phyloP scores from a whole-genome alignment of 306 rosid species.

The Cucurbita ficifolia region DNA sequence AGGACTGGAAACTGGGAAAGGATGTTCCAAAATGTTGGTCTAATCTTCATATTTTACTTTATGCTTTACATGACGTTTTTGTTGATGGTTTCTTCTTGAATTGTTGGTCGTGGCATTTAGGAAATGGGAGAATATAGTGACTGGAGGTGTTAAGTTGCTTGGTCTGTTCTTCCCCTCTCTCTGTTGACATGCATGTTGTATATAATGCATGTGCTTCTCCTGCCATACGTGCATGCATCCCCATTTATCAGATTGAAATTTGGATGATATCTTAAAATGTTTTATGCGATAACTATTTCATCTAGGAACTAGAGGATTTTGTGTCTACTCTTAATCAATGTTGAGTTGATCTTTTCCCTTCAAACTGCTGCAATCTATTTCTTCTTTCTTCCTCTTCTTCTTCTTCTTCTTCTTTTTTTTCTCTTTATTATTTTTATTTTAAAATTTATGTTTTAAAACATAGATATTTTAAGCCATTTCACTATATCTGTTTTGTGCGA shows the following conservation, averaged over 20 bases:
- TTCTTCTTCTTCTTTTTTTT: too few relatives aligned
- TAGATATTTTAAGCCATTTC: neutral
- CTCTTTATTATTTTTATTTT: too few relatives aligned
- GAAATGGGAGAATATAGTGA: neutral
- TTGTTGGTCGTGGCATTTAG: neutral
- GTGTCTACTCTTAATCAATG: neutral
- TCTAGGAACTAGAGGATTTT: neutral
- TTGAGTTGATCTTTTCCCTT: neutral
- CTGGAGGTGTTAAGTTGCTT: neutral
- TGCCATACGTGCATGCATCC: neutral
- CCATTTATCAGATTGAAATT: neutral
- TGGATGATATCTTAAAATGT: neutral
- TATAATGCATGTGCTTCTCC: neutral
- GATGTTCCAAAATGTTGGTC: conserved; percentile 30
- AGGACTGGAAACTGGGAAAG: conserved; percentile 61
- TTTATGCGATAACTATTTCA: neutral
- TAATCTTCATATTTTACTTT: neutral
- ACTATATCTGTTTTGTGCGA: neutral
- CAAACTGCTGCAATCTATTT: too few relatives aligned
- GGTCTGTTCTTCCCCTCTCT: neutral
- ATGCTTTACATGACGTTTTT: neutral
- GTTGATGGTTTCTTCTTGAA: neutral
- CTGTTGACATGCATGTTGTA: neutral
- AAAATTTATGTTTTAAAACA: neutral
- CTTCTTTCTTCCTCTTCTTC: too few relatives aligned